phyloP scores from a whole-genome alignment of 2,329 filamentous ascomycete species.

The Coniochaeta hoffmannii region DNA sequence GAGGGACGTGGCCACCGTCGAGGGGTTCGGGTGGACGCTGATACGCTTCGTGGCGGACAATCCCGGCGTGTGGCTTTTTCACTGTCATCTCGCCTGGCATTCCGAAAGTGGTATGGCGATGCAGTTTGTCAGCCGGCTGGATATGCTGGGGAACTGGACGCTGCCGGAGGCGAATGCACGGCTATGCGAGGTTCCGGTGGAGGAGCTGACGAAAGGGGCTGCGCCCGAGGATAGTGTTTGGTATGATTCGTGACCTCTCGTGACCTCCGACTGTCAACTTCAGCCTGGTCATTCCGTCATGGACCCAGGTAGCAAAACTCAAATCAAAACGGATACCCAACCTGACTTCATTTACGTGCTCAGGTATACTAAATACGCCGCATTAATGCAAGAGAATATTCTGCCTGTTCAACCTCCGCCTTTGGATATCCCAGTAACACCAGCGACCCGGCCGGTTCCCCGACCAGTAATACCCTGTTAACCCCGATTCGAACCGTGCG shows the following conservation, averaged over 20 bases:
- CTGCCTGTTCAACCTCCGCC: not conserved
- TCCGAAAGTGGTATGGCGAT: constrained; percentile 10
- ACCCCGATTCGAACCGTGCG: not conserved
- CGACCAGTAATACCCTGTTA: not conserved
- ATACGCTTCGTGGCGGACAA: constrained; percentile 42
- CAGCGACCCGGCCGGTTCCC: not conserved
- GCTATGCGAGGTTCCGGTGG: constrained; percentile 33
- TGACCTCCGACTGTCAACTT: not conserved
- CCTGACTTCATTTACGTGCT: not conserved
- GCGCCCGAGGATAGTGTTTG: constrained; percentile 40
- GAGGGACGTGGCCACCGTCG: constrained; percentile 36
- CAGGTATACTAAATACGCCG: constrained; percentile 1
- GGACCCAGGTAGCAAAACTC: too few relatives aligned
- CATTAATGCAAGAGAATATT: not conserved
- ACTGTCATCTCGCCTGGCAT: constrained; percentile 10
- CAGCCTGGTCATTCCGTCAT: too few relatives aligned
- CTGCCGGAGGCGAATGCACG: constrained; percentile 35
- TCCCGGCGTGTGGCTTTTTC: constrained; percentile 28
- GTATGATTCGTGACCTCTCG: not conserved
- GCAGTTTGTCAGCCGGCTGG: constrained; percentile 35
- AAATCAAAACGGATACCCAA: not conserved
- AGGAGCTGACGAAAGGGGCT: constrained; percentile 39
- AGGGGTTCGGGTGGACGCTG: constrained; percentile 42
- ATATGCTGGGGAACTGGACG: constrained; percentile 32
- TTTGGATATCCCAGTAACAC: not conserved